phyloP scores from a whole-genome alignment of 2,329 filamentous ascomycete species.

The Alternaria sp. region DNA sequence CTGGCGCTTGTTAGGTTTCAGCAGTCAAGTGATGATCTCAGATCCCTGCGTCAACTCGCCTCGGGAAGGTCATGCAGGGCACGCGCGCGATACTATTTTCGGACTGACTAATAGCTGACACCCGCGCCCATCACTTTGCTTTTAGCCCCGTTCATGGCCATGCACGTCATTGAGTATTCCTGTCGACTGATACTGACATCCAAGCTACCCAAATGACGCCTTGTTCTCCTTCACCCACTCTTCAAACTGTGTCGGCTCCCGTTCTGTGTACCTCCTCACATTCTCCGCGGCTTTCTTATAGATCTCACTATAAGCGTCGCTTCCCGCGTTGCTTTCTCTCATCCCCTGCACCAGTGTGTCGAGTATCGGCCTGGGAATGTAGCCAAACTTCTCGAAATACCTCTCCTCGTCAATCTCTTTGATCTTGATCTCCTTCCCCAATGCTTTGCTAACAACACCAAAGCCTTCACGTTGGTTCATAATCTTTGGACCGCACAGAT shows the following conservation, averaged over 20 bases:
- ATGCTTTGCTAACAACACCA: slow-evolving; percentile 5
- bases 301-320: slow-evolving; percentile 30
- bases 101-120: neutral
- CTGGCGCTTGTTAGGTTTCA: slow-evolving; percentile 19
- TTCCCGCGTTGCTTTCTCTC: slow-evolving; percentile 67
- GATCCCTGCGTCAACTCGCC: slow-evolving; percentile 6
- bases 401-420: slow-evolving; percentile 8
- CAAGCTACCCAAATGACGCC: neutral
- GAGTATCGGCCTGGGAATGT: slow-evolving; percentile 8
- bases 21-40: slow-evolving; percentile 5
- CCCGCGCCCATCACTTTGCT: neutral
- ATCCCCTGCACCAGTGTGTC: slow-evolving; percentile 5
- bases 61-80: slow-evolving; percentile 15
- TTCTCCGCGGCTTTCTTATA: slow-evolving; percentile 32
- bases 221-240: slow-evolving; percentile 15
- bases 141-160: neutral
- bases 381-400: slow-evolving; percentile 1
- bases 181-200: neutral
- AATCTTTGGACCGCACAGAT: slow-evolving; percentile 50
- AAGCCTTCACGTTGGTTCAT: slow-evolving; percentile 26
- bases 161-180: neutral
- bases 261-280: slow-evolving; percentile 13
- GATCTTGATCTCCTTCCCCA: slow-evolving; percentile 11
- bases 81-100: slow-evolving; percentile 9
- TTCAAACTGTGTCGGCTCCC: slow-evolving; percentile 10